Percentiles rank a stretch among this genome's conserved stretches.
Conservation (phyloP, 2,329 filamentous ascomycete species). For the Simplicillium aogashimaense region DNA sequence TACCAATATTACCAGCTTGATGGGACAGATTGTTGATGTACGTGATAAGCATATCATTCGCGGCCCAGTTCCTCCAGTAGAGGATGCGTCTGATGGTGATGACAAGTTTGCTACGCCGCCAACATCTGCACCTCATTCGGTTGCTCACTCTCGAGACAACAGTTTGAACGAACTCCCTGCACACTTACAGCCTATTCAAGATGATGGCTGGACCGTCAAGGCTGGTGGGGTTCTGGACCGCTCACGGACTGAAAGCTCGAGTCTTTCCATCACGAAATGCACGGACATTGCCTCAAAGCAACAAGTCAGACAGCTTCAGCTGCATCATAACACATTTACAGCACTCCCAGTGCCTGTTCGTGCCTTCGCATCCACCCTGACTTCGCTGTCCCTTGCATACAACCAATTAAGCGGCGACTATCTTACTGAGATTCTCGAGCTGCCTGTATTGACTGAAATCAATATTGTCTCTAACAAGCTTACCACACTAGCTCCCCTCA, state of each 20-base stretch:
- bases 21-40: slow-evolving; percentile 22
- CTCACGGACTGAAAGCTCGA: slow-evolving; percentile 54
- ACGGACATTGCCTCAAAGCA: slow-evolving; percentile 44
- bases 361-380: slow-evolving; percentile 61
- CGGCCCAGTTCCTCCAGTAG: slow-evolving; percentile 22
- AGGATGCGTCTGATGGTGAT: slow-evolving; percentile 40
- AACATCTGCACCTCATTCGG: slow-evolving; percentile 41
- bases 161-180: slow-evolving; percentile 33
- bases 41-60: slow-evolving; percentile 6
- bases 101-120: slow-evolving; percentile 47
- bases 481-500: slow-evolving; percentile 56
- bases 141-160: slow-evolving; percentile 35
- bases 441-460: slow-evolving; percentile 68
- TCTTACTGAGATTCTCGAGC: slow-evolving; percentile 53
- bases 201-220: slow-evolving; percentile 44
- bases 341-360: slow-evolving; percentile 60
- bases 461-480: slow-evolving; percentile 68
- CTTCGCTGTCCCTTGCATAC: slow-evolving; percentile 62
- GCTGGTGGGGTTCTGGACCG: slow-evolving; percentile 58
- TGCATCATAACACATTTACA: slow-evolving; percentile 70
- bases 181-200: slow-evolving; percentile 33
- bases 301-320: slow-evolving; percentile 46
- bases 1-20: slow-evolving; percentile 10
- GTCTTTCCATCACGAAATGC: slow-evolving; percentile 46
- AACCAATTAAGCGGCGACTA: slow-evolving; percentile 64